Evolutionary conservation across 768 basidiomycete genomes (phyloP).

Genomic region (Postia placenta): DNA sequence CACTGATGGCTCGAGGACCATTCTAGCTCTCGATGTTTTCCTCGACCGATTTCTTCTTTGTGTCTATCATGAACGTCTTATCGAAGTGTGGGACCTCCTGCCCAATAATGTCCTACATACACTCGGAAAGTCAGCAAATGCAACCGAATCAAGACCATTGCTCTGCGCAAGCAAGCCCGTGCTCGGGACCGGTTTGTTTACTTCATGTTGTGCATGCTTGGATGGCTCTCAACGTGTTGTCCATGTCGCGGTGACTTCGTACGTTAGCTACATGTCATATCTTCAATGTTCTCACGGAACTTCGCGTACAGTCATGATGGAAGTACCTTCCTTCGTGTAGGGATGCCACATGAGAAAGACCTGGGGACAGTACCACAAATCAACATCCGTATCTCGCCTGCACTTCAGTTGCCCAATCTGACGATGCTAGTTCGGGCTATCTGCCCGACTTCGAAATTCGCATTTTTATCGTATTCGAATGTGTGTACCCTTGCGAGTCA

Average conservation of each 20-base stretch:
- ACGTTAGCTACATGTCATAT: too few species aligned
- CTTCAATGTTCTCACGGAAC: too few species aligned
- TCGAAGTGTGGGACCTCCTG: slow-evolving; percentile 37
- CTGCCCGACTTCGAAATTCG: slow-evolving; percentile 16
- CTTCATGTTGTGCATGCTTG: slow-evolving; percentile 12
- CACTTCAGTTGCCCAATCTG: slow-evolving; percentile 8
- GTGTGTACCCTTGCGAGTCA: slow-evolving; percentile 35
- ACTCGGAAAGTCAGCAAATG: too few species aligned
- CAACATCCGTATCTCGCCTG: neutral
- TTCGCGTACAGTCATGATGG: neutral
- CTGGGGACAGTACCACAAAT: neutral
- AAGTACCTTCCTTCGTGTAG: neutral
- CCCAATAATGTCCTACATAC: neutral
- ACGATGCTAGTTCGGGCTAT: slow-evolving; percentile 12
- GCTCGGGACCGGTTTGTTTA: slow-evolving; percentile 8
- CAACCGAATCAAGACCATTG: slow-evolving; percentile 5
- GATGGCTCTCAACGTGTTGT: slow-evolving; percentile 6
- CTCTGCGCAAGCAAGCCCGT: slow-evolving; percentile 6
- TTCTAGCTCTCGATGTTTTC: slow-evolving; percentile 36
- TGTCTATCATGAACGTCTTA: slow-evolving; percentile 34
- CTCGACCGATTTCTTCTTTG: slow-evolving; percentile 44
- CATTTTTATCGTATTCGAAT: slow-evolving; percentile 26
- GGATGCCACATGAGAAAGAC: neutral
- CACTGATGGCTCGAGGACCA: slow-evolving; percentile 7
- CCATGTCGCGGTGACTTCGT: slow-evolving; percentile 20